These are phyloP conservation scores for Xylariales sp. DNA, from an alignment of 2,329 filamentous ascomycete genomes.

Conservation along the genomic window DNA sequence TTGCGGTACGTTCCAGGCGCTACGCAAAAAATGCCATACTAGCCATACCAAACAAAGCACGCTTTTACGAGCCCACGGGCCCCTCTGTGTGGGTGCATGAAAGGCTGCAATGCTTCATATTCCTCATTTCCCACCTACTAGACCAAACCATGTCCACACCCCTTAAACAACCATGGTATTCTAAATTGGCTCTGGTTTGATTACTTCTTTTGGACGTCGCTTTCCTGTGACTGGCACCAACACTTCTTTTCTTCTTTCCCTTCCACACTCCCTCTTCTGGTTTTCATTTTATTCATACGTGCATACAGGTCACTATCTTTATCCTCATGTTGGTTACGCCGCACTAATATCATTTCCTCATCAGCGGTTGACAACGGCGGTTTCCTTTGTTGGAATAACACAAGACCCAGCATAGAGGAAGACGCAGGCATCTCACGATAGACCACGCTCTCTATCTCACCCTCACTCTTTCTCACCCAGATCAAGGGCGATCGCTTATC, in stretches of 20 bases:
- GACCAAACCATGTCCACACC: slow-evolving; percentile 23
- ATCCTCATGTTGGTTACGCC: too few relatives aligned
- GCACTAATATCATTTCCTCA: slow-evolving; percentile 12
- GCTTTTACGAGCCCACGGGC: too few relatives aligned
- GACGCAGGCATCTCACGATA: too few relatives aligned
- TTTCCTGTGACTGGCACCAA: slow-evolving; percentile 10
- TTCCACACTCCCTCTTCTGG: too few relatives aligned
- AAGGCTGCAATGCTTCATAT: slow-evolving; percentile 24
- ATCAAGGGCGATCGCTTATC: slow-evolving; percentile 16
- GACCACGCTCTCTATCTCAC: too few relatives aligned
- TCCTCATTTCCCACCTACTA: slow-evolving; percentile 25
- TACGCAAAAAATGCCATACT: slow-evolving; percentile 2
- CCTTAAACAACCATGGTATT: slow-evolving; percentile 19
- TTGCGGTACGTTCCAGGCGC: slow-evolving; percentile 3
- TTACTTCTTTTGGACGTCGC: not conserved
- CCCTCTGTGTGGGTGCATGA: too few relatives aligned
- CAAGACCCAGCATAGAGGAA: too few relatives aligned
- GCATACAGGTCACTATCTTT: too few relatives aligned
- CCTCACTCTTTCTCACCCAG: too few relatives aligned
- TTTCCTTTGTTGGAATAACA: slow-evolving; percentile 26
- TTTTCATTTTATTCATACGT: slow-evolving; percentile 11
- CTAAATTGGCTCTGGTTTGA: slow-evolving; percentile 16
- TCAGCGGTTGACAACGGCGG: slow-evolving; percentile 14
- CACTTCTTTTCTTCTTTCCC: too few relatives aligned
- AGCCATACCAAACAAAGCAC: too few relatives aligned